Evolutionary conservation across 768 basidiomycete genomes (phyloP).

Genomic region (Mycena alexandri): DNA sequence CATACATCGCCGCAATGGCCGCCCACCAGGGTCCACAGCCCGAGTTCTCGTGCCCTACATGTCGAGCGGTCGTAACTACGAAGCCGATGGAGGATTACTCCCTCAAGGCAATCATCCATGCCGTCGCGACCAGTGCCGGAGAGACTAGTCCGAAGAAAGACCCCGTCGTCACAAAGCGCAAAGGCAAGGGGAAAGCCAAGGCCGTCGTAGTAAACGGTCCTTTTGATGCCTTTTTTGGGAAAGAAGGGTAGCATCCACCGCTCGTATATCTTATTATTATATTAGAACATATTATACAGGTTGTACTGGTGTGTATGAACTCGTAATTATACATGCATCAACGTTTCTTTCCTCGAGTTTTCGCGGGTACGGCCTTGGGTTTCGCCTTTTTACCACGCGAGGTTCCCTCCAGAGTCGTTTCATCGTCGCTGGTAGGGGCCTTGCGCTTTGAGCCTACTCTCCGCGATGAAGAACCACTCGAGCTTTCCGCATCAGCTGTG

Average conservation of each 20-base stretch:
- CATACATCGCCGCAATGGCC: constrained; percentile 45
- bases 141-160: constrained; percentile 58
- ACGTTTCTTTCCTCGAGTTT: constrained; percentile 59
- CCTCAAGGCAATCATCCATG: constrained; percentile 68
- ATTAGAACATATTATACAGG: constrained; percentile 21
- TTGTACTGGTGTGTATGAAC: constrained; percentile 16
- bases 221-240: constrained; percentile 63
- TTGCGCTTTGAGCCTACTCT: constrained; percentile 64
- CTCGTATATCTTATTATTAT: constrained; percentile 7
- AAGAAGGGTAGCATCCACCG: constrained; percentile 10
- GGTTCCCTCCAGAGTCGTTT: constrained; percentile 65
- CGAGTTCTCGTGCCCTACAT: constrained; percentile 76
- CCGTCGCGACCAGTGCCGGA: constrained; percentile 62
- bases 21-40: constrained; percentile 53
- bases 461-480: constrained; percentile 44
- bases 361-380: constrained; percentile 50
- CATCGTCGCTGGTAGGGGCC: constrained; percentile 62
- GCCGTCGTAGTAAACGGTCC: constrained; percentile 40
- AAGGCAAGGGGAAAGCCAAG: constrained; percentile 42
- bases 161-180: constrained; percentile 30
- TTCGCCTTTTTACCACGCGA: constrained; percentile 50
- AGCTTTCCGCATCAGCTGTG: constrained; percentile 56
- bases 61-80: constrained; percentile 61
- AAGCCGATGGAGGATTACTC: constrained; percentile 72
- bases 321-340: constrained; percentile 35